These are phyloP conservation scores for Aspergillus udagawae DNA, from an alignment of 2,329 filamentous ascomycete genomes.

Conservation along the genomic window DNA sequence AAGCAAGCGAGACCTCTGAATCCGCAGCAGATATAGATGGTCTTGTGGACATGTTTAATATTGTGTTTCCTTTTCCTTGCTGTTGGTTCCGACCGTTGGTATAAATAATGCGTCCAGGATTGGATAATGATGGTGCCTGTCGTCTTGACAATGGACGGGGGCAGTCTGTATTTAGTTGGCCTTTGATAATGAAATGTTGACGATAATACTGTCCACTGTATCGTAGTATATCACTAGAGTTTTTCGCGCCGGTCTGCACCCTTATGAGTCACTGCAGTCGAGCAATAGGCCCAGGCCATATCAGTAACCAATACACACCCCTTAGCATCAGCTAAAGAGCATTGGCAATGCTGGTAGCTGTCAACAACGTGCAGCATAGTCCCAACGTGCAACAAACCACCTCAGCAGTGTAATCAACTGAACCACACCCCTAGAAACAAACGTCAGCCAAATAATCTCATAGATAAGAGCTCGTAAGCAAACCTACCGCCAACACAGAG, in stretches of 20 bases:
- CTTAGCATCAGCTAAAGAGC: neutral
- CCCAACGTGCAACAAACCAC: neutral
- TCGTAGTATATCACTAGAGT: neutral
- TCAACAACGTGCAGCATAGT: neutral
- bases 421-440: neutral
- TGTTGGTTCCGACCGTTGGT: neutral
- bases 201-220: neutral
- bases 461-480: neutral
- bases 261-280: slow-evolving; percentile 2
- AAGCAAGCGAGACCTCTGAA: neutral
- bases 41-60: slow-evolving; percentile 7
- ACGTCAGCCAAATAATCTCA: neutral
- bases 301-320: neutral
- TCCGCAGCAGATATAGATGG: slow-evolving; percentile 4
- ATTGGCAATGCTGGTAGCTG: neutral
- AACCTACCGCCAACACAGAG: neutral
- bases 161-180: slow-evolving; percentile 5
- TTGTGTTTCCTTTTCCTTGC: slow-evolving; percentile 5
- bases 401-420: too few relatives aligned
- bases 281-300: neutral
- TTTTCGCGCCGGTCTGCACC: neutral
- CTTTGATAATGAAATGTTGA: neutral
- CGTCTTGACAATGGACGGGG: slow-evolving; percentile 2
- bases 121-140: slow-evolving; percentile 8
- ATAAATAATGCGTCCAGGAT: neutral